These are phyloP conservation scores for Phytophthora melonis DNA, from an alignment of 352 stramenopile species.

Conservation along the genomic window DNA sequence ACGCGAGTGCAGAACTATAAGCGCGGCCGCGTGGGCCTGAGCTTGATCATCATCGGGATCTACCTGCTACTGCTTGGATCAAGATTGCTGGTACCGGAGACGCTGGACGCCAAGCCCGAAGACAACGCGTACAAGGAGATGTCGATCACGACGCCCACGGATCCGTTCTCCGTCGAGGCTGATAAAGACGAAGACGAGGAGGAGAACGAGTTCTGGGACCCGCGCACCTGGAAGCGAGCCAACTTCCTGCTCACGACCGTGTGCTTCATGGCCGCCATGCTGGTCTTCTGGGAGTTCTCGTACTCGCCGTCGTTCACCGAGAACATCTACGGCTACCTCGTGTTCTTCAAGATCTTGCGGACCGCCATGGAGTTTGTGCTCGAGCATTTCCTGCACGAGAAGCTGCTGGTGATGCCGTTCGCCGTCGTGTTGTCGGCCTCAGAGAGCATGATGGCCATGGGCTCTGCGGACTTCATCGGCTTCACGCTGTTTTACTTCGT, in stretches of 20 bases:
- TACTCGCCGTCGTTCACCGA: constrained; percentile 94
- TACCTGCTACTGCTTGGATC: constrained; percentile 82
- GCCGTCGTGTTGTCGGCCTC: constrained; percentile 91
- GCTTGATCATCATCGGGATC: constrained; percentile 81
- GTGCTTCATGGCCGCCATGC: constrained; percentile 84
- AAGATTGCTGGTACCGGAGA: constrained; percentile 86
- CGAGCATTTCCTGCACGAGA: constrained; percentile 91
- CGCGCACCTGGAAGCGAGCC: constrained; percentile 90
- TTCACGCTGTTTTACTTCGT: constrained; percentile 96
- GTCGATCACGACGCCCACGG: constrained; percentile 36
- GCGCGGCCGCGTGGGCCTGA: constrained; percentile 85
- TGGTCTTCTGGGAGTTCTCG: constrained; percentile 97
- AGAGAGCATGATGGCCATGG: constrained; percentile 96
- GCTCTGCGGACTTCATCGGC: constrained; percentile 94
- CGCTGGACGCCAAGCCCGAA: constrained; percentile 74
- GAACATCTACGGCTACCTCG: constrained; percentile 93
- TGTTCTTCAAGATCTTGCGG: constrained; percentile 92
- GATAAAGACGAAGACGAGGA: constrained; percentile 59
- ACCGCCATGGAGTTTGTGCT: constrained; percentile 86
- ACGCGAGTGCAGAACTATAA: constrained; percentile 86
- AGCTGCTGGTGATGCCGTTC: constrained; percentile 92
- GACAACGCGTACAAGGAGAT: constrained; percentile 87
- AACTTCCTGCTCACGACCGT: constrained; percentile 92
- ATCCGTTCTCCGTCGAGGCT: constrained; percentile 70
- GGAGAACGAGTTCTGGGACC: constrained; percentile 83